Conservation (phyloP, 345 rosid species). For the Laguncularia racemosa region DNA sequence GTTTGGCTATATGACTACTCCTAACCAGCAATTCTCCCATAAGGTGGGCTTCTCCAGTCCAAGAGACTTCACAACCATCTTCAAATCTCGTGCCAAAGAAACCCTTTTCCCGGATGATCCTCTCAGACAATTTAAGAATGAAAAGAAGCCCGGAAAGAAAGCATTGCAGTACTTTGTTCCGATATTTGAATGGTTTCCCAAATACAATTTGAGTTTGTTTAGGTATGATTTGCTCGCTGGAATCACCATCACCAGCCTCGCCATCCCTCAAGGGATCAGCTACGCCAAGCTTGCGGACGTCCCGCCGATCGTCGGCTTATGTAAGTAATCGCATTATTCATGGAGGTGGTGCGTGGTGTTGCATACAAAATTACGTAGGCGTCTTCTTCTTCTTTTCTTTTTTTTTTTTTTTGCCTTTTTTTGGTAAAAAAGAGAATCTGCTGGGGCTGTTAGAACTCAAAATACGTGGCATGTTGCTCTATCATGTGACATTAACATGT, state of each 20-base stretch:
- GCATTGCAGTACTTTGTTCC: conserved; percentile 62
- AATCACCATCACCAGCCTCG: conserved; percentile 81
- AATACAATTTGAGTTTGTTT: conserved; percentile 36
- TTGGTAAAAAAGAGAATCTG: too few species aligned
- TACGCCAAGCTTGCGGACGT: conserved; percentile 77
- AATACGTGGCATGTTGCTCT: too few species aligned
- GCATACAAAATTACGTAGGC: not conserved
- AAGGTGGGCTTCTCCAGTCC: conserved; percentile 48
- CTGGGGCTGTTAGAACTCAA: too few species aligned
- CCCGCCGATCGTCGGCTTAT: conserved; percentile 83
- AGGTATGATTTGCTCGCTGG: conserved; percentile 77
- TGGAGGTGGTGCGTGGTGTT: not conserved
- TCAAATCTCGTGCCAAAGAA: conserved; percentile 58
- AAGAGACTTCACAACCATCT: conserved; percentile 30
- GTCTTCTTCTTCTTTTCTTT: too few species aligned
- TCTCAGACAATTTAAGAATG: conserved; percentile 33
- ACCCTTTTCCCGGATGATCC: conserved; percentile 88
- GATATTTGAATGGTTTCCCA: conserved; percentile 69
- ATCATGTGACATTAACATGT: too few species aligned
- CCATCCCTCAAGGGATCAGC: conserved; percentile 95
- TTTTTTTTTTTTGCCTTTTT: too few species aligned
- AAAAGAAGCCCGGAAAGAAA: conserved; percentile 20
- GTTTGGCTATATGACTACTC: conserved; percentile 14
- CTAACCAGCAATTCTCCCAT: conserved; percentile 5
- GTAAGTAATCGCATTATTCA: conserved; percentile 26